Conservation (phyloP, 768 basidiomycete species). For the Suillus hirtellus region DNA sequence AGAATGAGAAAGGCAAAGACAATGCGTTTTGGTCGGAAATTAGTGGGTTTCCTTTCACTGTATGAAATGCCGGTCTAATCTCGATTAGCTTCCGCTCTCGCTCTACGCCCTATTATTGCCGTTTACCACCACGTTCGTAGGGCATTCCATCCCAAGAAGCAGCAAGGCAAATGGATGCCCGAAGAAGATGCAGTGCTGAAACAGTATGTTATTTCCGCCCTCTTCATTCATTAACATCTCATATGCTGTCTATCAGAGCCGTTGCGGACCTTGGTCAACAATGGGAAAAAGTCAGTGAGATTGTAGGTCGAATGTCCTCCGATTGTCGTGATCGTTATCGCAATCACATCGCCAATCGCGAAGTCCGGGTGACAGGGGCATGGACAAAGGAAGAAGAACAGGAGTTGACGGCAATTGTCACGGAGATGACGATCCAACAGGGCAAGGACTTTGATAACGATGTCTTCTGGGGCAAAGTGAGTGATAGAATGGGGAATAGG, state of each 20-base stretch:
- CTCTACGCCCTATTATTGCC: slow-evolving; percentile 76
- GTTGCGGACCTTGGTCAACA: slow-evolving; percentile 69
- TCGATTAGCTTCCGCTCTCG: slow-evolving; percentile 61
- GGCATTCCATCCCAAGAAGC: slow-evolving; percentile 64
- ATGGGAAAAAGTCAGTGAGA: slow-evolving; percentile 76
- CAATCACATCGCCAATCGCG: slow-evolving; percentile 74
- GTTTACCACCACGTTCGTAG: slow-evolving; percentile 83
- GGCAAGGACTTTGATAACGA: slow-evolving; percentile 77
- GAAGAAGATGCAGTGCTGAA: slow-evolving; percentile 65
- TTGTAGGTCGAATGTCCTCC: slow-evolving; percentile 72
- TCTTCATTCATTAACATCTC: slow-evolving; percentile 10
- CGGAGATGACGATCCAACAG: slow-evolving; percentile 68
- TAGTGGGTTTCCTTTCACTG: slow-evolving; percentile 46
- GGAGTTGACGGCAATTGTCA: slow-evolving; percentile 70
- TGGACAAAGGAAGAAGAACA: slow-evolving; percentile 86
- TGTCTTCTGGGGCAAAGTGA: slow-evolving; percentile 81
- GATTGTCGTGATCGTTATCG: slow-evolving; percentile 88
- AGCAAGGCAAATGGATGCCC: slow-evolving; percentile 68
- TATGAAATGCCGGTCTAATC: slow-evolving; percentile 4
- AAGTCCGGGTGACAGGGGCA: slow-evolving; percentile 59
- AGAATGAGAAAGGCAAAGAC: slow-evolving; percentile 58
- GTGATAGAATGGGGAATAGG: slow-evolving; percentile 72
- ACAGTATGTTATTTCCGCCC: slow-evolving; percentile 45
- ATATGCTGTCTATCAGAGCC: slow-evolving; percentile 46
- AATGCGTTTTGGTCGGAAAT: slow-evolving; percentile 79